Base-by-base conservation (phyloP, 2,329 filamentous ascomycete species). In the Pleochaeta shiraiana region DNA sequence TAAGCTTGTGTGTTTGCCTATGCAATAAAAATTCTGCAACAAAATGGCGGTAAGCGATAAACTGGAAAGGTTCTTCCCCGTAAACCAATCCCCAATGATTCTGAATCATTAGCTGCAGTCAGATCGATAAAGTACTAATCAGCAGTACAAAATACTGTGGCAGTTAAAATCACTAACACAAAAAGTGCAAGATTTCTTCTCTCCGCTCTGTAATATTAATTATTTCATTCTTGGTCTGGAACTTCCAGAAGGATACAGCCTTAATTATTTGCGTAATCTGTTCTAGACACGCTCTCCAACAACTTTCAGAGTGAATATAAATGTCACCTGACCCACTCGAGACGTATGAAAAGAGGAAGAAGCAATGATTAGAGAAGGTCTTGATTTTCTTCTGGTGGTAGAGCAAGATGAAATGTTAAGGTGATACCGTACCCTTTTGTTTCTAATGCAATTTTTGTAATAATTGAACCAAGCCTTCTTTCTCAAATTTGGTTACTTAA, bases 341-440 rank as follows among this genome's bases (percentile, higher is more conserved):
- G 61, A 63, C 11, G 43, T 11, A 28, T 45, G 61, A 28, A 63
- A 28, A 39, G 7, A 43, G 59, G 14, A 37, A 24, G 39, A n/a
- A 28, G 61, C 39, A 63, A 45, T 30, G 11, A 30, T 19, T 63
- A 16, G 34, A 39, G 57, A 64, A 33, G 43, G 47, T 60, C 61
- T 67, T 63, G 28, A 55, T 21, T 16, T 31, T 57, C 62, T 64
- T 66, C 57, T 66, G 66, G 28, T 45, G 61, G 39, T 64, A 68
- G 61, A 43, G 65, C 67, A 66, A 63, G 55, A 64, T 68, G 68
- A 68, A 68, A 66, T 67, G 67, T 72, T 68, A 70, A 72, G 69
- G 70, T 72, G 70, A 72, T 66, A 73, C 71, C 71, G 67, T 73
- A 73, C 71, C 71, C 71, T 70, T 71, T 39, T 64, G 11, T 53